These are phyloP conservation scores for Helotiales sp. DNA, from an alignment of 2,329 filamentous ascomycete species.

Conservation along the genomic window DNA sequence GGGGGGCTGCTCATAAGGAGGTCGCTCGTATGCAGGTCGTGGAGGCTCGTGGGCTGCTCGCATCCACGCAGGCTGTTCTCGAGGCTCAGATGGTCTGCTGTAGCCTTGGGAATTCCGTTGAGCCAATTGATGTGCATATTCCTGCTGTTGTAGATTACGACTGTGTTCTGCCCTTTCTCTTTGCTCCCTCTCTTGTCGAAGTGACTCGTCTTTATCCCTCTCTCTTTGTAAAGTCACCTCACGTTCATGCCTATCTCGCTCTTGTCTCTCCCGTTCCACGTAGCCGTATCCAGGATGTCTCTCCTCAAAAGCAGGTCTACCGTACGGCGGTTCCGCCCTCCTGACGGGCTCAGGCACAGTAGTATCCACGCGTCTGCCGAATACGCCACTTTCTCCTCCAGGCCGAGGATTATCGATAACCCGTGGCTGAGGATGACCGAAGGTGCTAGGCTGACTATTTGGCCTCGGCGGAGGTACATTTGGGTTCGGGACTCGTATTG, in stretches of 20 bases:
- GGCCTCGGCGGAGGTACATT: conserved; percentile 35
- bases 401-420: conserved; percentile 41
- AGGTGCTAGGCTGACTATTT: conserved; percentile 34
- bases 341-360: conserved; percentile 35
- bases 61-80: conserved; percentile 31
- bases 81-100: conserved; percentile 28
- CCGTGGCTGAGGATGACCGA: conserved; percentile 42
- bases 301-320: conserved; percentile 29
- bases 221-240: conserved; percentile 35
- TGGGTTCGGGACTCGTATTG: conserved; percentile 30
- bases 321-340: conserved; percentile 37
- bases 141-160: conserved; percentile 11
- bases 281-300: conserved; percentile 48
- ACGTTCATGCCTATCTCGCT: conserved; percentile 34
- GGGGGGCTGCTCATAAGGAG: conserved; percentile 13
- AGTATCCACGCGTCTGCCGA: conserved; percentile 26
- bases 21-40: conserved; percentile 20
- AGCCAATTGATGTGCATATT: conserved; percentile 29
- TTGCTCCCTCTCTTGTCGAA: conserved; percentile 39
- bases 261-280: conserved; percentile 47
- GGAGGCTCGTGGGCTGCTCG: conserved; percentile 29
- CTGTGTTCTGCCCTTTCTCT: conserved; percentile 22
- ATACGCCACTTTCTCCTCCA: conserved; percentile 20
- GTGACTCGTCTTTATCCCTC: conserved; percentile 23
- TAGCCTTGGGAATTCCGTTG: conserved; percentile 28